Evolutionary conservation across 108 stramenopile genomes (phyloP).

Genomic region (Nitzschia sp.): DNA sequence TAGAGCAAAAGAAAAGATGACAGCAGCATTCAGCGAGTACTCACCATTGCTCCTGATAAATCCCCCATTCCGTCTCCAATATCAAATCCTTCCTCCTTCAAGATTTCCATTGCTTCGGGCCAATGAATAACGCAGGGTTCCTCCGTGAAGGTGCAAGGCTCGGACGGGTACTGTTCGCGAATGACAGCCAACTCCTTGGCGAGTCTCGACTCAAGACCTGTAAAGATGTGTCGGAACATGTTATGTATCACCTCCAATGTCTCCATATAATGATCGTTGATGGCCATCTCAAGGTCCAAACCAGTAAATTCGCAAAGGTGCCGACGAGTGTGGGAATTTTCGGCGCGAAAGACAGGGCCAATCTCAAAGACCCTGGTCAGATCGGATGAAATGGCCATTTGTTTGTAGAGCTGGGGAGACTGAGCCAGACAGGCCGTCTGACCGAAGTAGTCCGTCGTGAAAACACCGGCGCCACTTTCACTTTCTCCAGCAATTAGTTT

Average conservation of each 20-base stretch:
- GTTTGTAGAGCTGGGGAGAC: conserved; percentile 98
- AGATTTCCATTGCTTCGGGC: conserved; percentile 94
- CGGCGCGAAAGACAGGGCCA: conserved; percentile 97
- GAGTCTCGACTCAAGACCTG: conserved; percentile 83
- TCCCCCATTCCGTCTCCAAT: conserved; percentile 90
- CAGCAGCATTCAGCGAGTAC: neutral
- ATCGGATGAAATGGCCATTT: conserved; percentile 97
- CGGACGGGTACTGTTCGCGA: conserved; percentile 89
- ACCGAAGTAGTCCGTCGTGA: conserved; percentile 97
- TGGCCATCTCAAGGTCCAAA: conserved; percentile 96
- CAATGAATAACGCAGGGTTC: conserved; percentile 96
- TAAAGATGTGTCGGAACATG: conserved; percentile 96
- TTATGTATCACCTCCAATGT: conserved; percentile 88
- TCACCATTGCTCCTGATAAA: conserved; percentile 80
- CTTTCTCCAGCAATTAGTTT: conserved; percentile 96
- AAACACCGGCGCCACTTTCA: conserved; percentile 96
- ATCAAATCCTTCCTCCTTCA: conserved; percentile 74
- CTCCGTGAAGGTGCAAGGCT: conserved; percentile 91
- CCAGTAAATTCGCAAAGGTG: conserved; percentile 98
- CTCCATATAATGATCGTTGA: conserved; percentile 96
- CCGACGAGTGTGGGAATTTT: conserved; percentile 92
- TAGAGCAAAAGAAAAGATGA: neutral
- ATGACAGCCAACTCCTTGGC: conserved; percentile 85
- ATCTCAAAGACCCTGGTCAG: conserved; percentile 93
- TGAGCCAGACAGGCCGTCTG: conserved; percentile 95